Percentiles rank a stretch among this genome's conserved stretches.
These are phyloP conservation scores for Aspergillus sp. DNA, from an alignment of 2,329 filamentous ascomycete genomes.

Conservation along the genomic window DNA sequence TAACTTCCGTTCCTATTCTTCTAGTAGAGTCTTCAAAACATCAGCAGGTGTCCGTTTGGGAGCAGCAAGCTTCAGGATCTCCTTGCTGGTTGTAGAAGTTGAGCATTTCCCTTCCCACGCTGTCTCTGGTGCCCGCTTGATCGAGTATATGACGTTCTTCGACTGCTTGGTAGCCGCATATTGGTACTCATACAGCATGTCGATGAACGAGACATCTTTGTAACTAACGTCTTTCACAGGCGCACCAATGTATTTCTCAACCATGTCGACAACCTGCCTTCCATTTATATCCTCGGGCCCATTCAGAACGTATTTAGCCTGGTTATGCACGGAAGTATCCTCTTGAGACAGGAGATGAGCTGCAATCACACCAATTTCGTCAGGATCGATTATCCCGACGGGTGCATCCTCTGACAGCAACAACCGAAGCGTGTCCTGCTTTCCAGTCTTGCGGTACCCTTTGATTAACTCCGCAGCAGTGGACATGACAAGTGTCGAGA, in stretches of 20 bases:
- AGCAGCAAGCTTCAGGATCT: constrained; percentile 30
- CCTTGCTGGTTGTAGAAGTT: constrained; percentile 24
- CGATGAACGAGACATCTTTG: constrained; percentile 33
- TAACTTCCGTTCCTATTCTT: no score
- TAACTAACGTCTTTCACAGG: constrained; percentile 19
- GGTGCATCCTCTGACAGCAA: constrained; percentile 30
- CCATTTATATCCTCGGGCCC: constrained; percentile 44
- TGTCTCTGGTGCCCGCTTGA: constrained; percentile 13
- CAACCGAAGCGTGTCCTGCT: constrained; percentile 29
- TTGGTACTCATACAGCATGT: constrained; percentile 4
- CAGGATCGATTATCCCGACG: constrained; percentile 24
- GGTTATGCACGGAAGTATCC: constrained; percentile 29
- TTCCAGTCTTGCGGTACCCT: constrained; percentile 33
- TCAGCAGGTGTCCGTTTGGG: constrained; percentile 29
- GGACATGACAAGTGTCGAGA: constrained; percentile 23
- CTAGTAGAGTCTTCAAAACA: neutral
- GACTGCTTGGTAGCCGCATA: no score
- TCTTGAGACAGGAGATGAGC: constrained; percentile 36
- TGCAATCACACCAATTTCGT: constrained; percentile 38
- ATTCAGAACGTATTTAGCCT: constrained; percentile 41
- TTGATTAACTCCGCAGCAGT: constrained; percentile 33
- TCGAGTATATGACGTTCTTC: no score
- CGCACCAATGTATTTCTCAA: constrained; percentile 23
- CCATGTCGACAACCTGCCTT: constrained; percentile 32
- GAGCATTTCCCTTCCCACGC: constrained; percentile 35